Conservation (phyloP, 2,329 filamentous ascomycete genomes). For the Capronia americana region DNA sequence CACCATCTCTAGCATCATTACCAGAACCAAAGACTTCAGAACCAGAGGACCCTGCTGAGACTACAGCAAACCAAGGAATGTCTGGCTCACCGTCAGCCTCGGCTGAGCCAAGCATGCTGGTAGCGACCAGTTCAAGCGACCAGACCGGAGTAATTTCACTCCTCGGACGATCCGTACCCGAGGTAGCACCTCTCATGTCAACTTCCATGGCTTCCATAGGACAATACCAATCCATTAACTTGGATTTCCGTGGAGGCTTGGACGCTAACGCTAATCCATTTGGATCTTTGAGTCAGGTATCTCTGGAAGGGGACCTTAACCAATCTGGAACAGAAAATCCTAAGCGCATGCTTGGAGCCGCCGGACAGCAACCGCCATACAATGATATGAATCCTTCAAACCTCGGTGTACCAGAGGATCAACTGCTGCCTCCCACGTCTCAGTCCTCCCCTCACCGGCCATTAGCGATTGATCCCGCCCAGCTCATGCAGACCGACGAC, state of each 20-base stretch:
- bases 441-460: slow-evolving; percentile 8
- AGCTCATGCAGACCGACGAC: slow-evolving; percentile 18
- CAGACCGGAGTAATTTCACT: slow-evolving; percentile 18
- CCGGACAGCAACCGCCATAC: slow-evolving; percentile 11
- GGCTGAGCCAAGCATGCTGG: not conserved
- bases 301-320: slow-evolving; percentile 27
- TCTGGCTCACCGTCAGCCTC: not conserved
- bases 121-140: not conserved
- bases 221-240: slow-evolving; percentile 36
- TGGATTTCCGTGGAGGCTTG: slow-evolving; percentile 36
- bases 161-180: slow-evolving; percentile 18
- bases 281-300: slow-evolving; percentile 36
- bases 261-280: slow-evolving; percentile 38
- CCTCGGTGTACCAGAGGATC: not conserved
- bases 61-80: not conserved
- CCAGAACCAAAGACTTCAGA: not conserved
- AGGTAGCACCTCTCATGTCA: slow-evolving; percentile 25
- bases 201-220: slow-evolving; percentile 38
- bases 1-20: not conserved
- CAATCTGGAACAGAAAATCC: slow-evolving; percentile 16
- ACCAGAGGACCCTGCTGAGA: not conserved
- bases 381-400: not conserved
- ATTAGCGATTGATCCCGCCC: slow-evolving; percentile 7
- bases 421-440: slow-evolving; percentile 2
- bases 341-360: not conserved